Evolutionary conservation across 805 yeast genomes (phyloP).

Genomic region (Millerozyma miso): DNA sequence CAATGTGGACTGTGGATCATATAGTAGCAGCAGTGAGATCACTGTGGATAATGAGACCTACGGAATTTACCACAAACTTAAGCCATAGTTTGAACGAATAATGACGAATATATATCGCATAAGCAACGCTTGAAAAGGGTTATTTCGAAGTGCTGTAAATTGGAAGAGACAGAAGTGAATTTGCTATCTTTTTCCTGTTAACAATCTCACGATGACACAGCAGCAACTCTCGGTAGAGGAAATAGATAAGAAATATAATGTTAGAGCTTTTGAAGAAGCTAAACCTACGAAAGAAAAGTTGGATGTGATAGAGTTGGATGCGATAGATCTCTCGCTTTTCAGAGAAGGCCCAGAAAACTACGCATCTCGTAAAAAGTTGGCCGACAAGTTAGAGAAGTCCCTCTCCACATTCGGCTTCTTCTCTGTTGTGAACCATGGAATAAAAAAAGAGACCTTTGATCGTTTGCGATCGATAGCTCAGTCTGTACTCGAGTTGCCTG

Average conservation of each 20-base stretch:
- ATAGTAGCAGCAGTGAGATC: no score
- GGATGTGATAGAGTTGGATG: constrained; percentile 24
- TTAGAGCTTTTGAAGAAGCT: constrained; percentile 25
- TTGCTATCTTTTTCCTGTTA: no score
- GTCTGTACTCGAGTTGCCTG: constrained; percentile 36
- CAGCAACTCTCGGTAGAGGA: constrained; percentile 6
- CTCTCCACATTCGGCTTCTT: constrained; percentile 43
- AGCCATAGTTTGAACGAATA: no score
- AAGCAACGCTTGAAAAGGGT: no score
- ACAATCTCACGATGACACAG: no score
- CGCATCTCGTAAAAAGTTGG: constrained; percentile 25
- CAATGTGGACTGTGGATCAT: background rate
- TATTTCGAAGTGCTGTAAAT: no score
- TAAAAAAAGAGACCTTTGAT: constrained; percentile 26
- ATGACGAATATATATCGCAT: no score
- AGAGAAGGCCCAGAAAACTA: constrained; percentile 33
- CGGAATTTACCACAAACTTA: no score
- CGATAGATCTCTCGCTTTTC: constrained; percentile 34
- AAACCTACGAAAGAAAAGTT: constrained; percentile 12
- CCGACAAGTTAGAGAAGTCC: constrained; percentile 35
- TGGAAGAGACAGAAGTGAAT: no score
- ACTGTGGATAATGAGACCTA: no score
- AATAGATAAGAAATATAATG: constrained; percentile 16
- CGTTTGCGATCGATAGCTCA: constrained; percentile 39
- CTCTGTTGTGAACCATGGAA: constrained; percentile 40